Conservation (phyloP, 495 filamentous ascomycete species). For the Trichocladium antarcticum region DNA sequence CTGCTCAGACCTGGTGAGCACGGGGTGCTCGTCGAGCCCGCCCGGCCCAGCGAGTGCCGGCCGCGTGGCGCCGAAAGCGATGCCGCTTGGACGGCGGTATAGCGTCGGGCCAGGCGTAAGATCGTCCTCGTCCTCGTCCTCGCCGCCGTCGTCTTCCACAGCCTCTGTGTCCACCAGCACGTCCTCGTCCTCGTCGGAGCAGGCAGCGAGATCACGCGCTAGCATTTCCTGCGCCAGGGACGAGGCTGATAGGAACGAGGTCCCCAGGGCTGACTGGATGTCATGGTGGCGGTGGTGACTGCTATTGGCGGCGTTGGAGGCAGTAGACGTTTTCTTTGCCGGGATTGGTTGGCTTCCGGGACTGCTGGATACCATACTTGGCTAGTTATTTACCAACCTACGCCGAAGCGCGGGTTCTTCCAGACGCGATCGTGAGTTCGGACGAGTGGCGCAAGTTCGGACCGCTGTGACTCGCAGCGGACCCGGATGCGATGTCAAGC, state of each 20-base stretch:
- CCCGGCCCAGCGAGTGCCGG: constrained; percentile 25
- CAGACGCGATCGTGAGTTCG: neutral
- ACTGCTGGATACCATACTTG: constrained; percentile 7
- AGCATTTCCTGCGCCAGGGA: constrained; percentile 59
- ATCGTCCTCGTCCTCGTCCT: constrained; percentile 24
- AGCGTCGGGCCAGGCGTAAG: constrained; percentile 49
- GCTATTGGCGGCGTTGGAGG: neutral
- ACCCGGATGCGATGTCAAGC: neutral
- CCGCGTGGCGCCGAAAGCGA: constrained; percentile 49
- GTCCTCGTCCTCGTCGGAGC: constrained; percentile 44
- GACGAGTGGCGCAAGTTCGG: neutral
- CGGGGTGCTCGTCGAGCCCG: constrained; percentile 26
- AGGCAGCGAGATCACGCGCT: constrained; percentile 56
- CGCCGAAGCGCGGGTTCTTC: neutral
- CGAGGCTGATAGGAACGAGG: constrained; percentile 43
- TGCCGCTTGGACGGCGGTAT: constrained; percentile 59
- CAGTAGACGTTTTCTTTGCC: constrained; percentile 1
- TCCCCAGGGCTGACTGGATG: constrained; percentile 14
- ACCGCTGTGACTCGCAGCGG: neutral
- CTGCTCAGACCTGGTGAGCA: constrained; percentile 51
- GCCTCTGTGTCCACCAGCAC: constrained; percentile 29
- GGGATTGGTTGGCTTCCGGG: constrained; percentile 9
- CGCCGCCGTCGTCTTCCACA: neutral
- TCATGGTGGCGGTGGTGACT: constrained; percentile 1
- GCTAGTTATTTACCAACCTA: too few species aligned